Conservation (phyloP, 2,329 filamentous ascomycete genomes). For the Neospermospora avenae region DNA sequence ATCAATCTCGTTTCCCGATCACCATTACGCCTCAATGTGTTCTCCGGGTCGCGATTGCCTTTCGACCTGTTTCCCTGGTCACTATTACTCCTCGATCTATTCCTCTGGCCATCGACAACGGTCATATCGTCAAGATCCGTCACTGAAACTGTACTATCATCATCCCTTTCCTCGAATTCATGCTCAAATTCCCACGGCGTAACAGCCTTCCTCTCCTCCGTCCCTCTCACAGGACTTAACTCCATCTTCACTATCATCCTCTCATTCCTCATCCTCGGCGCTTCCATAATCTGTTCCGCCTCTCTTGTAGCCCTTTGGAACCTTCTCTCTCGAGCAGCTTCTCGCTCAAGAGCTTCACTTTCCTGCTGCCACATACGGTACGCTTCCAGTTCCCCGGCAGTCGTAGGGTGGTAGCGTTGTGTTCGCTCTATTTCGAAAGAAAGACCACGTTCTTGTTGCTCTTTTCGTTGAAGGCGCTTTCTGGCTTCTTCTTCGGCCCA, state of each 20-base stretch:
- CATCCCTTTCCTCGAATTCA: not conserved
- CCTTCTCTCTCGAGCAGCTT: not conserved
- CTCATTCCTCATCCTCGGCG: not conserved
- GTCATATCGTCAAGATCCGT: too few relatives aligned
- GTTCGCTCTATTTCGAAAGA: not conserved
- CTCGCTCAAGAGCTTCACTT: not conserved
- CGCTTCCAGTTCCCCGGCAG: not conserved
- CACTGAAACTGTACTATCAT: too few relatives aligned
- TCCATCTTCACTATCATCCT: not conserved
- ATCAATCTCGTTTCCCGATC: not conserved
- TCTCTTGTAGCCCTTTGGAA: not conserved
- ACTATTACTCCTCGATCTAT: not conserved
- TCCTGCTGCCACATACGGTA: not conserved
- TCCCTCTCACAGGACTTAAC: not conserved
- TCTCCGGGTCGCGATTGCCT: not conserved
- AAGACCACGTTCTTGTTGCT: not conserved
- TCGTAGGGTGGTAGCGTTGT: not conserved
- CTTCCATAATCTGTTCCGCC: not conserved
- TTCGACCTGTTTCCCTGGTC: not conserved
- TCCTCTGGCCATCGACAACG: not conserved
- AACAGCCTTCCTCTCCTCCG: not conserved
- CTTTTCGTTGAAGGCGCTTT: not conserved
- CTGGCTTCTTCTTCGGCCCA: not conserved
- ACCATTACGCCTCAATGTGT: not conserved
- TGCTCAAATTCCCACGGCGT: not conserved